Conservation (phyloP, 139 green algal genomes). For the Coelastrella sp. region DNA sequence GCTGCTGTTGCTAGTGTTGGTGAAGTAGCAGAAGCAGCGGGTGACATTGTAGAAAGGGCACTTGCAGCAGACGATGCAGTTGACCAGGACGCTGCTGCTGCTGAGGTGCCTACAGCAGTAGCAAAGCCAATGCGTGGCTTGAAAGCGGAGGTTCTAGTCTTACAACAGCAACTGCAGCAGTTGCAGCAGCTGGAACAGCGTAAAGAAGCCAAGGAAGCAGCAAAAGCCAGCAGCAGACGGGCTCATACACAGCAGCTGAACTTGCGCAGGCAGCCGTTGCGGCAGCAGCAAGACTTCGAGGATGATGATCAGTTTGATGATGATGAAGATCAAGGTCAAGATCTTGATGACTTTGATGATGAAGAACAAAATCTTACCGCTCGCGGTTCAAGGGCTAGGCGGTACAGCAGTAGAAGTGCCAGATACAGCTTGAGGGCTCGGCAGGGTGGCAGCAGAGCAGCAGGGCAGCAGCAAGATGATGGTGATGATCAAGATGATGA, state of each 20-base stretch:
- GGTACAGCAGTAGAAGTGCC: conserved; percentile 11
- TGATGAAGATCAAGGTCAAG: conserved; percentile 10
- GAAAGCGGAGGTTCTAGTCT: not conserved
- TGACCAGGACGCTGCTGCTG: not conserved
- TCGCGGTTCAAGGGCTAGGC: too few relatives aligned
- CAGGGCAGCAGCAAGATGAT: not conserved
- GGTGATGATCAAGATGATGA: conserved; percentile 49
- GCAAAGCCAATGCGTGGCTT: conserved; percentile 3
- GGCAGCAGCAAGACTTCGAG: not conserved
- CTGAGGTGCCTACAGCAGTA: not conserved
- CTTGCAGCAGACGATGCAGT: not conserved
- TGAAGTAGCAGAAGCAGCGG: not conserved
- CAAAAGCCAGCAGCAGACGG: not conserved
- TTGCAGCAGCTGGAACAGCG: conserved; percentile 17
- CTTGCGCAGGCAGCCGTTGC: not conserved
- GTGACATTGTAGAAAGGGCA: not conserved
- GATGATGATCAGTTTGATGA: conserved; percentile 4
- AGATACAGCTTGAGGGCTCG: too few relatives aligned
- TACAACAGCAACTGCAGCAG: conserved; percentile 5
- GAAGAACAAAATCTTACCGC: too few relatives aligned
- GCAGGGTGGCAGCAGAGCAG: not conserved
- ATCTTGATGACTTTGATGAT: not conserved
- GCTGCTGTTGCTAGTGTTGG: not conserved
- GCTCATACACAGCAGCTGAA: not conserved
- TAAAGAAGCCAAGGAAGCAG: not conserved